Evolutionary conservation across 345 rosid species (phyloP).

Genomic region (Lumnitzera littorea): DNA sequence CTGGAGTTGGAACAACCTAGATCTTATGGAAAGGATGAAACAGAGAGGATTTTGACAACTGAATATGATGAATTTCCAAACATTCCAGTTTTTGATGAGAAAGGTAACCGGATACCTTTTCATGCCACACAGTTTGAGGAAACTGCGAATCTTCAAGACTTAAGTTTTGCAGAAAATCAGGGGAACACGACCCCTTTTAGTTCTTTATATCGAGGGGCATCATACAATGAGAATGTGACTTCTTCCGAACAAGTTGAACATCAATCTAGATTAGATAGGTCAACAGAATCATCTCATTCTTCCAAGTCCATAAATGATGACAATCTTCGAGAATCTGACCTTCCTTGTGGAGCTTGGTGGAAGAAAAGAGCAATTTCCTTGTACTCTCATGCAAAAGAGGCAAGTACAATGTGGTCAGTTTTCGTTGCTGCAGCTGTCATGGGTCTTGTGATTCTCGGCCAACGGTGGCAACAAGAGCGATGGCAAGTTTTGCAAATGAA

Average conservation of each 20-base stretch:
- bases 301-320: conserved; percentile 33
- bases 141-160: conserved; percentile 23
- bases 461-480: conserved; percentile 94
- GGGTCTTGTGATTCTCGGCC: conserved; percentile 92
- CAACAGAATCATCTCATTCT: conserved; percentile 30
- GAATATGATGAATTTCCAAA: conserved; percentile 51
- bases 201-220: conserved; percentile 44
- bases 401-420: conserved; percentile 84
- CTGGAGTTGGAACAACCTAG: conserved; percentile 27
- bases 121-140: conserved; percentile 36
- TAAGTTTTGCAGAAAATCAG: conserved; percentile 27
- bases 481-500: conserved; percentile 83
- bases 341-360: conserved; percentile 97
- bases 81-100: conserved; percentile 36
- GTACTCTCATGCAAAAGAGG: conserved; percentile 71
- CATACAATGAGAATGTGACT: conserved; percentile 27
- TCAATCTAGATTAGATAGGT: conserved; percentile 20
- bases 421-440: conserved; percentile 90
- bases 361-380: conserved; percentile 74
- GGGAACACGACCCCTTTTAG: conserved; percentile 31
- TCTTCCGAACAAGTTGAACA: conserved; percentile 33
- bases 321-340: conserved; percentile 32
- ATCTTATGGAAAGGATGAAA: conserved; percentile 51
- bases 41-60: conserved; percentile 29
- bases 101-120: conserved; percentile 21